Evolutionary conservation across 179 eudicot genomes (phyloP).

Genomic region (Nepenthes alata): DNA sequence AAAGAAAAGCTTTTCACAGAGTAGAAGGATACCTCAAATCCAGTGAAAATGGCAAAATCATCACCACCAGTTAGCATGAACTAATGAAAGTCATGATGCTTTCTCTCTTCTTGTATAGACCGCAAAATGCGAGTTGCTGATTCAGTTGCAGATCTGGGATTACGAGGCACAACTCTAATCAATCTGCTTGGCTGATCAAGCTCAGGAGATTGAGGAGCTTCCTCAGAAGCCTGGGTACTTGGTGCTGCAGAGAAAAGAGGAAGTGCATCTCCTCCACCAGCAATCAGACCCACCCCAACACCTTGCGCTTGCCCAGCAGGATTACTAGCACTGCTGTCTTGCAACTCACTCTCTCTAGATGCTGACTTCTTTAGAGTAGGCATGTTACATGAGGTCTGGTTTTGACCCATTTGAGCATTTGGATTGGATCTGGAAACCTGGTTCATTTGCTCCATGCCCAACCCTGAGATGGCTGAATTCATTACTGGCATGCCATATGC

Average conservation of each 20-base stretch:
- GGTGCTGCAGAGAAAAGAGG: slow-evolving; percentile 50
- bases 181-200: slow-evolving; percentile 35
- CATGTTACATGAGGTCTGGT: slow-evolving; percentile 29
- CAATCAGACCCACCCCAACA: slow-evolving; percentile 2
- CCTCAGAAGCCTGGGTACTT: slow-evolving; percentile 8
- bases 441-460: slow-evolving; percentile 39
- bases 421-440: slow-evolving; percentile 22
- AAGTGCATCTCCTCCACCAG: slow-evolving; percentile 29
- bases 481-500: slow-evolving; percentile 56
- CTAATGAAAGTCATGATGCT: slow-evolving; percentile 30
- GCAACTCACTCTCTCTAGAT: slow-evolving; percentile 36
- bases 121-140: slow-evolving; percentile 75
- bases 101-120: slow-evolving; percentile 84
- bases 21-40: too few species aligned
- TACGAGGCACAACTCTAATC: slow-evolving; percentile 79
- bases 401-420: slow-evolving; percentile 22
- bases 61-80: not conserved
- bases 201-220: slow-evolving; percentile 14
- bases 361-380: slow-evolving; percentile 18
- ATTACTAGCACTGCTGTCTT: slow-evolving; percentile 60
- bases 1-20: too few species aligned
- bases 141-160: slow-evolving; percentile 56
- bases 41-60: too few species aligned
- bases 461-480: slow-evolving; percentile 36
- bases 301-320: slow-evolving; percentile 27